phyloP scores from a whole-genome alignment of 139 green algal species.

The Tetradesmus obliquus region DNA sequence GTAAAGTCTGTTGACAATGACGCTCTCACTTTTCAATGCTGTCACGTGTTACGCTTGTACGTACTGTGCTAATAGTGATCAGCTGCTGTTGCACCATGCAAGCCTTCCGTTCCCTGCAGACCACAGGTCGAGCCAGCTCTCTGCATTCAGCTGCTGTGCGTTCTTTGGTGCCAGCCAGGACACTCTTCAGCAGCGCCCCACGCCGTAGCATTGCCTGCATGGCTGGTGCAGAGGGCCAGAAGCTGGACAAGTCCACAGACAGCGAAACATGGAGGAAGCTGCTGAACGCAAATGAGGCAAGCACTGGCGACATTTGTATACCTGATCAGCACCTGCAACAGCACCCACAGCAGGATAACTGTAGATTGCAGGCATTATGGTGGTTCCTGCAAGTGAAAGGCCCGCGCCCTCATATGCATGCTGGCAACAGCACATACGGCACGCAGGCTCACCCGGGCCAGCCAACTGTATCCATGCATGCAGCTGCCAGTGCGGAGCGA shows the following conservation, averaged over 20 bases:
- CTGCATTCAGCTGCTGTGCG: neutral
- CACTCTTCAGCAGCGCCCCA: neutral
- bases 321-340: neutral
- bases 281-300: constrained; percentile 2
- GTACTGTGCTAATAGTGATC: neutral
- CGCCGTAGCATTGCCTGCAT: constrained; percentile 8
- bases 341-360: neutral
- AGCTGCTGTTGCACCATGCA: neutral
- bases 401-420: neutral
- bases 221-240: constrained; percentile 17
- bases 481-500: neutral
- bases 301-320: neutral
- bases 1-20: neutral
- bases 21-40: neutral
- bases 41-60: neutral
- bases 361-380: neutral
- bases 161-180: neutral
- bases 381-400: neutral
- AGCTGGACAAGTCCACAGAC: constrained; percentile 37
- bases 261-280: constrained; percentile 28
- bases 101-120: neutral
- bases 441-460: too few species aligned
- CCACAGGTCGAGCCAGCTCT: neutral
- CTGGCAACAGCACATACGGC: too few species aligned
- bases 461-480: neutral